These are phyloP conservation scores for Macrolepiota albuminosa DNA, from an alignment of 768 basidiomycete species.

Conservation along the genomic window DNA sequence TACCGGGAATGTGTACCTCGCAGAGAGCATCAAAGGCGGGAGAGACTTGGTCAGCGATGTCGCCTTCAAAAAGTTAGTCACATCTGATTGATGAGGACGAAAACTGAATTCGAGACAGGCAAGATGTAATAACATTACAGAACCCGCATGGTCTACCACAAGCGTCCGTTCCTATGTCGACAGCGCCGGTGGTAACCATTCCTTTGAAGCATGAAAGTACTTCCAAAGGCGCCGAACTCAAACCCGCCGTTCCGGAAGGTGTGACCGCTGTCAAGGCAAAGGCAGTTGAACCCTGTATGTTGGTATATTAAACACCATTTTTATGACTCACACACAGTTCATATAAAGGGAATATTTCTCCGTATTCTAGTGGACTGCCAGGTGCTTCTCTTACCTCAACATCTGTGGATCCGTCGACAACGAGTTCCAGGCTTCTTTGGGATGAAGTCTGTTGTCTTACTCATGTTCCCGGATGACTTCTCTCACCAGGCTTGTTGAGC, in stretches of 20 bases:
- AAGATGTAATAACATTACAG: conserved; percentile 92
- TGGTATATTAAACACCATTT: not conserved
- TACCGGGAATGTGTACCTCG: conserved; percentile 90
- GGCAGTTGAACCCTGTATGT: conserved; percentile 62
- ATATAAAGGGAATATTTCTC: conserved; percentile 78
- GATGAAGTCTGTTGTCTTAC: conserved; percentile 61
- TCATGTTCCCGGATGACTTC: not conserved
- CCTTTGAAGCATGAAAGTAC: conserved; percentile 17
- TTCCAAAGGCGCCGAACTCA: conserved; percentile 29
- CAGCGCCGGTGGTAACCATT: conserved; percentile 25
- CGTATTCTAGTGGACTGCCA: conserved; percentile 83
- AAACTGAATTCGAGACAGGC: conserved; percentile 34
- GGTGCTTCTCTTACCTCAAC: conserved; percentile 95
- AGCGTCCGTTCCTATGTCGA: conserved; percentile 36
- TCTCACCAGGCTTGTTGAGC: not conserved
- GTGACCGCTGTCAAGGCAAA: conserved; percentile 43
- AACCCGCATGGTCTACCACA: conserved; percentile 79
- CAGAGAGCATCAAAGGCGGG: conserved; percentile 85
- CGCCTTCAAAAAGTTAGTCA: conserved; percentile 72
- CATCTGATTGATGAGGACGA: not conserved
- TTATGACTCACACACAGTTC: not conserved
- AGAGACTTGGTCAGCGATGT: conserved; percentile 83
- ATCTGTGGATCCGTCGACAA: conserved; percentile 69
- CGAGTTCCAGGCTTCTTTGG: conserved; percentile 81
- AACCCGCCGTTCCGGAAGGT: conserved; percentile 27